phyloP scores from a whole-genome alignment of 2,329 filamentous ascomycete species.

The Penicillium sp. region DNA sequence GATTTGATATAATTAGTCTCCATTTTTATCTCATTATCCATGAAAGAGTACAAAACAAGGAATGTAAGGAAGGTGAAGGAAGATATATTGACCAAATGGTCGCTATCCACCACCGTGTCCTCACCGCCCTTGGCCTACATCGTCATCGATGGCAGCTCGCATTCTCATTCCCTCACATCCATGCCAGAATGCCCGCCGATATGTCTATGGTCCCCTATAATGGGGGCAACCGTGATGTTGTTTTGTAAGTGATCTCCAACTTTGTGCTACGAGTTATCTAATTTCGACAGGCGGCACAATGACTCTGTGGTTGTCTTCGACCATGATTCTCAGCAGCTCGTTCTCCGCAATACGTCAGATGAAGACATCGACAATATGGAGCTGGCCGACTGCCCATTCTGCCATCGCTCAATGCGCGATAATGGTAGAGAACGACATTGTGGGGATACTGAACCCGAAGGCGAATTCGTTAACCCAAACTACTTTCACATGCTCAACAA shows the following conservation, averaged over 20 bases:
- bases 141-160: slow-evolving; percentile 4
- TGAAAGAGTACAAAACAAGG: background rate
- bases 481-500: slow-evolving; percentile 91
- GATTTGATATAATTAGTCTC: background rate
- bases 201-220: slow-evolving; percentile 45
- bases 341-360: slow-evolving; percentile 64
- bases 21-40: background rate
- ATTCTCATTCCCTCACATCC: slow-evolving; percentile 2
- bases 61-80: background rate
- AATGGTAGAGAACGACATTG: slow-evolving; percentile 40
- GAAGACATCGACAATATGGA: slow-evolving; percentile 51
- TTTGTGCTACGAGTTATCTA: slow-evolving; percentile 6
- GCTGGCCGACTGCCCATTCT: slow-evolving; percentile 78
- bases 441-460: slow-evolving; percentile 35
- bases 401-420: slow-evolving; percentile 67
- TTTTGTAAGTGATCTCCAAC: slow-evolving; percentile 37
- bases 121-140: slow-evolving; percentile 7
- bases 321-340: slow-evolving; percentile 76
- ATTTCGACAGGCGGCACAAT: slow-evolving; percentile 70
- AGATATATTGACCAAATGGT: background rate
- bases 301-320: slow-evolving; percentile 92
- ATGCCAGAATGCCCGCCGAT: slow-evolving; percentile 33
- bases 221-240: slow-evolving; percentile 42
- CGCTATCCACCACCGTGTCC: background rate
- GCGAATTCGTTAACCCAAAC: slow-evolving; percentile 79